Conservation (phyloP, 1,284 basidiomycete species). For the Athelia psychrophila region DNA sequence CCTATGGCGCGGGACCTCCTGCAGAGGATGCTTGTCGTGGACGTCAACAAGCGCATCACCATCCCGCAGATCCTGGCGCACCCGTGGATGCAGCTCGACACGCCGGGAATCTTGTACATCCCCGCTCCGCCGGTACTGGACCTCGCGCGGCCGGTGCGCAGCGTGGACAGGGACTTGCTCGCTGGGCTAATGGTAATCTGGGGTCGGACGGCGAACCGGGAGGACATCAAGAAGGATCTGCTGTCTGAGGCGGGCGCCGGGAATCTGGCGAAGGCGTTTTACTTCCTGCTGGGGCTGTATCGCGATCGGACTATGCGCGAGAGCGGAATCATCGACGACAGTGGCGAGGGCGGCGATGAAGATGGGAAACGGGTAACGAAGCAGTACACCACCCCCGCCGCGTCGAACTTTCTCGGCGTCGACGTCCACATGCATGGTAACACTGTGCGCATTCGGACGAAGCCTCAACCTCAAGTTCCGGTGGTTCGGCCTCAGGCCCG, state of each 20-base stretch:
- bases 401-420: conserved; percentile 10
- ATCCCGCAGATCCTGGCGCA: conserved; percentile 40
- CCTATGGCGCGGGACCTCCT: conserved; percentile 76
- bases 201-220: conserved; percentile 63
- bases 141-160: conserved; percentile 64
- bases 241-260: conserved; percentile 63
- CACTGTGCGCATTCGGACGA: no score
- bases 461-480: no score
- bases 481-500: no score
- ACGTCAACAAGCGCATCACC: conserved; percentile 83
- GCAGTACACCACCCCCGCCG: conserved; percentile 41
- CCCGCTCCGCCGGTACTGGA: conserved; percentile 65
- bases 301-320: conserved; percentile 72
- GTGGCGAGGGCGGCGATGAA: conserved; percentile 24
- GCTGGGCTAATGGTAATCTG: conserved; percentile 88
- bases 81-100: conserved; percentile 53
- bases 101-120: conserved; percentile 77
- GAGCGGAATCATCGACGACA: conserved; percentile 48
- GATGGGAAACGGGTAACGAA: conserved; percentile 37
- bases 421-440: neutral
- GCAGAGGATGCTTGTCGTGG: conserved; percentile 86
- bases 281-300: conserved; percentile 83
- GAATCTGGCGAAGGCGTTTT: conserved; percentile 90
- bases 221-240: conserved; percentile 61
- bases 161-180: conserved; percentile 77